Percentiles rank a stretch among this genome's conserved stretches.
phyloP scores from a whole-genome alignment of 768 basidiomycete species.

The Leucosporidium scottii region DNA sequence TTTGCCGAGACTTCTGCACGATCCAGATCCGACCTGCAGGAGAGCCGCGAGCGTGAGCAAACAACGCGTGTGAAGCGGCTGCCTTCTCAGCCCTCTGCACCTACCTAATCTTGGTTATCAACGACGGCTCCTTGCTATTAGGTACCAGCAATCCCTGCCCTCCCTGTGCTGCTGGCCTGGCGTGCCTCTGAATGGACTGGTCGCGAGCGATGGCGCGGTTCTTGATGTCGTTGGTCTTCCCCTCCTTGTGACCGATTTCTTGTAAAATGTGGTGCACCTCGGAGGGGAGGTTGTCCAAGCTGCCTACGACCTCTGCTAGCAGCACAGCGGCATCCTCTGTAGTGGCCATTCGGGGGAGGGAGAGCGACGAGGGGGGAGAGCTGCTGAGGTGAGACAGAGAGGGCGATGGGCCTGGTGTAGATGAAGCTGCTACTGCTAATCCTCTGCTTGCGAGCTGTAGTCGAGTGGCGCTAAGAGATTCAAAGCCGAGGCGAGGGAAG shows the following conservation, averaged over 20 bases:
- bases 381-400: too few relatives aligned
- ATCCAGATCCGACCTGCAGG: slow-evolving; percentile 20
- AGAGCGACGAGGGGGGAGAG: too few relatives aligned
- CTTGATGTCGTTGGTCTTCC: slow-evolving; percentile 20
- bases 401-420: too few relatives aligned
- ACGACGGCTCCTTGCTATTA: slow-evolving; percentile 28
- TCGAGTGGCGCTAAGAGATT: too few relatives aligned
- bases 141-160: slow-evolving; percentile 24
- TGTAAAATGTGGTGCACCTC: slow-evolving; percentile 35
- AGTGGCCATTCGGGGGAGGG: background rate
- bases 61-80: too few relatives aligned
- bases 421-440: too few relatives aligned
- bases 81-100: background rate
- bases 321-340: slow-evolving; percentile 31
- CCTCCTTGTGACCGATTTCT: slow-evolving; percentile 32
- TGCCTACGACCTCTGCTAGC: slow-evolving; percentile 33
- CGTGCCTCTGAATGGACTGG: slow-evolving; percentile 31
- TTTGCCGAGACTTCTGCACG: slow-evolving; percentile 22
- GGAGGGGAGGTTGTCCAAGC: slow-evolving; percentile 33
- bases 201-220: slow-evolving; percentile 25
- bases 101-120: slow-evolving; percentile 28
- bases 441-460: too few relatives aligned
- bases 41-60: background rate
- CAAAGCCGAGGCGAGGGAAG: too few relatives aligned
- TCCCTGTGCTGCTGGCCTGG: slow-evolving; percentile 18